Evolutionary conservation across 129 eudicot species (phyloP).

Genomic region (sunflower (Helianthus annuus)): DNA sequence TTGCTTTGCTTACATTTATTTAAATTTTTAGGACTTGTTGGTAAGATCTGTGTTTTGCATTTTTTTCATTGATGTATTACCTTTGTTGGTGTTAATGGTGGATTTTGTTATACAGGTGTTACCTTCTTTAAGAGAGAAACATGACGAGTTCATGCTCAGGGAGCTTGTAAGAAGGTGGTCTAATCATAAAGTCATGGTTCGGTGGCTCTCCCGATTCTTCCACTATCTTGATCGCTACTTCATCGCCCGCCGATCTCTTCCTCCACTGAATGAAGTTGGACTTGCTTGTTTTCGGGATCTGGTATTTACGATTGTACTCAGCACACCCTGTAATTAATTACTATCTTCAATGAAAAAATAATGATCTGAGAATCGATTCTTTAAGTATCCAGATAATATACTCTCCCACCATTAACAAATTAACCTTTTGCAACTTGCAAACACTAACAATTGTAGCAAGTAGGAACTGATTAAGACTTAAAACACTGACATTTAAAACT

Average conservation of each 20-base stretch:
- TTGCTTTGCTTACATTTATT: slow-evolving; percentile 2
- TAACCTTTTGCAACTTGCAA: no score
- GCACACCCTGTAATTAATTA: neutral
- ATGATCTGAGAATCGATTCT: neutral
- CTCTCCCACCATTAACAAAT: no score
- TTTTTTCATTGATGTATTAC: neutral
- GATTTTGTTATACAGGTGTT: slow-evolving; percentile 53
- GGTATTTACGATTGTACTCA: slow-evolving; percentile 41
- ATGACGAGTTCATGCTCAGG: slow-evolving; percentile 90
- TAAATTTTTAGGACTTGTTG: neutral
- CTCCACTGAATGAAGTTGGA: slow-evolving; percentile 89
- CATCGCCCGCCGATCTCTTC: slow-evolving; percentile 87
- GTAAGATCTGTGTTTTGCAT: neutral
- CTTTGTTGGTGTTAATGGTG: neutral
- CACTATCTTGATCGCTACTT: slow-evolving; percentile 94
- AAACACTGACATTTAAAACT: no score
- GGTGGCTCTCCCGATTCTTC: slow-evolving; percentile 92
- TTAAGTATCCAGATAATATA: neutral
- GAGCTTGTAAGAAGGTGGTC: slow-evolving; percentile 97
- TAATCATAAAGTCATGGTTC: slow-evolving; percentile 93
- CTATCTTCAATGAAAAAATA: neutral
- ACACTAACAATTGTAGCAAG: no score
- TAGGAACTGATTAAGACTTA: no score
- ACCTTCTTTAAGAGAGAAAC: slow-evolving; percentile 86
- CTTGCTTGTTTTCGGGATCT: slow-evolving; percentile 85